Evolutionary conservation across 225 moss, liverwort and hornwort genomes (phyloP), one percentile per base, ranked within the genome.

Genomic region (Bryoerythrophyllum caledonicum): DNA sequence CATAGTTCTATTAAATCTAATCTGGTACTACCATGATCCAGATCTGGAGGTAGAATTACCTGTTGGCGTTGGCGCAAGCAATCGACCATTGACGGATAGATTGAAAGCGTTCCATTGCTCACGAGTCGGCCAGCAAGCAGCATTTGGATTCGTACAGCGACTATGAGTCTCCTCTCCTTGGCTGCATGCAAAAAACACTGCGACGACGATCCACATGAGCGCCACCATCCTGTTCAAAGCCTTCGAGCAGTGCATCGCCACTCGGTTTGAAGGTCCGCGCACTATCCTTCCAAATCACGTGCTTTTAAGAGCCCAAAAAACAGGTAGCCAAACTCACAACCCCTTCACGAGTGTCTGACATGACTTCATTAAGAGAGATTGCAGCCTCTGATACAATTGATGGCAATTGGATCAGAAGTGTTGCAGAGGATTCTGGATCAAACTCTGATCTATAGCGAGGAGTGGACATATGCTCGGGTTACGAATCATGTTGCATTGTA

Each of bases 31-130:
- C 43, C 70, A 10, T 60, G 38, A 38, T 15, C 52, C 52, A 60
- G 55, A 27, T 5, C 21, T 48, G 40, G 15, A 48, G 46, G 38
- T 54, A 24, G 23, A 67, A 30, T 46, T 71, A 83, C 86, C 83
- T 80, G 80, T 83, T 26, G 80, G 80, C 64, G 72, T 67, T 19
- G 80, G 86, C 68, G 80, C 67, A 68, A 83, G 80, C 20, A 80
- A 53, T 56, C 64, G 80, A 72, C 86, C 78, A 20, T 71, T 58
- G 40, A 75, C 30, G 25, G 80, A 77, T 34, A 28, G 23, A 72
- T 83, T 83, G 74, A 83, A 83, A 62, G 68, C 67, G 38, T 72
- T 60, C 86, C 83, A 83, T 71, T 77, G 67, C 67, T 74, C 63
- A 25, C 54, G 37, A 64, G 76, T 74, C 37, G 83, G 80, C 86